A percentile compares a stretch with the other conserved stretches of the same genome.
phyloP scores from a whole-genome alignment of 106 monocot genomes.

The Chionographis japonica region DNA sequence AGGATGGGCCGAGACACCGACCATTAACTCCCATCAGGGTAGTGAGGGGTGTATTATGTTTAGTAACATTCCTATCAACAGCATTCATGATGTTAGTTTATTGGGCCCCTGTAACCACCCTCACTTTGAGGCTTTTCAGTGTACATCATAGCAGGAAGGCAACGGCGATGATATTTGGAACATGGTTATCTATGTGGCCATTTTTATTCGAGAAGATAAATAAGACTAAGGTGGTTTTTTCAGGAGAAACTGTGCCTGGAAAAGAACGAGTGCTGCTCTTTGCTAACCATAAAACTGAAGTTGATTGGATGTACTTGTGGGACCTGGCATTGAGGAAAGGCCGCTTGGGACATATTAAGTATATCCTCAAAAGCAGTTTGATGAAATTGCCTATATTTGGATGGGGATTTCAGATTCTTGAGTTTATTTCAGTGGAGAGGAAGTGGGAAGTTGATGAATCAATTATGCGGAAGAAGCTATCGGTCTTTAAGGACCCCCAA shows the following conservation, averaged over 20 bases:
- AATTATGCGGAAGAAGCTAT: conserved; percentile 53
- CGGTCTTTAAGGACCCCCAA: conserved; percentile 48
- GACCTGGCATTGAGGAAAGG: conserved; percentile 90
- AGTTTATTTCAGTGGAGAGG: conserved; percentile 93
- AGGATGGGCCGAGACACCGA: conserved; percentile 40
- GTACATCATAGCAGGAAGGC: conserved; percentile 62
- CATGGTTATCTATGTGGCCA: conserved; percentile 89
- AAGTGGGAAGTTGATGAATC: conserved; percentile 89
- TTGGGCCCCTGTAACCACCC: conserved; percentile 52
- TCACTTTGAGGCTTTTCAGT: conserved; percentile 62
- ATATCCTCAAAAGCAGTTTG: conserved; percentile 87
- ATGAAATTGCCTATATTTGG: conserved; percentile 93
- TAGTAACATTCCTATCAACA: conserved; percentile 56
- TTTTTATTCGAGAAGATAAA: conserved; percentile 95
- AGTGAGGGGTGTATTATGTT: conserved; percentile 60
- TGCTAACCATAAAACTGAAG: conserved; percentile 95
- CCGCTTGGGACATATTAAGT: conserved; percentile 71
- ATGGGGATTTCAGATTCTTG: conserved; percentile 92
- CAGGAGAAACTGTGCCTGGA: conserved; percentile 58
- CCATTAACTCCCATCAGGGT: conserved; percentile 56
- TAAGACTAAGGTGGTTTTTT: conserved; percentile 80
- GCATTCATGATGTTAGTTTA: conserved; percentile 78
- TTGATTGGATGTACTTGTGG: conserved; percentile 99
- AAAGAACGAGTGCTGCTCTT: conserved; percentile 63
- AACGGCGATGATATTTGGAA: conserved; percentile 65